Percentiles rank a stretch among this genome's conserved stretches.
Evolutionary conservation across 495 filamentous ascomycete genomes (phyloP).

Genomic region (Lophiotrema nucula): DNA sequence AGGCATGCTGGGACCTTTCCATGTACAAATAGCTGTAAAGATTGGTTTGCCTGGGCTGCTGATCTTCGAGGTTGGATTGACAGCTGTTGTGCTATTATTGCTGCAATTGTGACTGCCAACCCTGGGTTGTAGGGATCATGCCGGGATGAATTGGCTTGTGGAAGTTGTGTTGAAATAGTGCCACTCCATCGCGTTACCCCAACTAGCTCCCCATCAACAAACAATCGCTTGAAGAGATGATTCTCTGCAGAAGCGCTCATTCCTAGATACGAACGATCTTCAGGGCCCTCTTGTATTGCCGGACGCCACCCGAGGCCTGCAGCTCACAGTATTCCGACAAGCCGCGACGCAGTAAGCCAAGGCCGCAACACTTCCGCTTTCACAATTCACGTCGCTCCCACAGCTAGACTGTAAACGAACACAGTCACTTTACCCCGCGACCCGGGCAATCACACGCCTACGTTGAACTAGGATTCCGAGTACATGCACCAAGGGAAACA

Average conservation of each 20-base stretch:
- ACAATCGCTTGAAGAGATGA: too few relatives aligned
- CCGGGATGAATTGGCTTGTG: neutral
- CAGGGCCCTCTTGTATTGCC: too few relatives aligned
- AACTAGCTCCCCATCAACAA: too few relatives aligned
- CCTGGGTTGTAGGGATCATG: neutral
- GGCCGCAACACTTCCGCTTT: neutral
- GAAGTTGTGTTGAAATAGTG: neutral
- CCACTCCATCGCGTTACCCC: too few relatives aligned
- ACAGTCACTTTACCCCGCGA: neutral
- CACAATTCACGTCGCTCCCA: slow-evolving; percentile 4
- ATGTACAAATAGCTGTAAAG: too few relatives aligned
- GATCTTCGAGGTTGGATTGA: neutral
- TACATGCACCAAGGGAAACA: neutral
- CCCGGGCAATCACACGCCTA: neutral
- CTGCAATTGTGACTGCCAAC: neutral
- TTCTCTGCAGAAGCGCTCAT: too few relatives aligned
- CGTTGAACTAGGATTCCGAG: too few relatives aligned
- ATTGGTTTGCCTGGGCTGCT: neutral
- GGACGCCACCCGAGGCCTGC: neutral
- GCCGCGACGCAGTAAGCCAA: slow-evolving; percentile 6
- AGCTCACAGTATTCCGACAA: neutral
- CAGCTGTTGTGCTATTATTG: neutral
- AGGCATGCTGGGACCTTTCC: neutral
- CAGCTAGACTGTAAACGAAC: neutral
- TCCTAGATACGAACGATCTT: too few relatives aligned